Evolutionary conservation across 2,329 filamentous ascomycete genomes (phyloP), one percentile per base, ranked within the genome.

Genomic region (Beauveria scarabaeidicola): DNA sequence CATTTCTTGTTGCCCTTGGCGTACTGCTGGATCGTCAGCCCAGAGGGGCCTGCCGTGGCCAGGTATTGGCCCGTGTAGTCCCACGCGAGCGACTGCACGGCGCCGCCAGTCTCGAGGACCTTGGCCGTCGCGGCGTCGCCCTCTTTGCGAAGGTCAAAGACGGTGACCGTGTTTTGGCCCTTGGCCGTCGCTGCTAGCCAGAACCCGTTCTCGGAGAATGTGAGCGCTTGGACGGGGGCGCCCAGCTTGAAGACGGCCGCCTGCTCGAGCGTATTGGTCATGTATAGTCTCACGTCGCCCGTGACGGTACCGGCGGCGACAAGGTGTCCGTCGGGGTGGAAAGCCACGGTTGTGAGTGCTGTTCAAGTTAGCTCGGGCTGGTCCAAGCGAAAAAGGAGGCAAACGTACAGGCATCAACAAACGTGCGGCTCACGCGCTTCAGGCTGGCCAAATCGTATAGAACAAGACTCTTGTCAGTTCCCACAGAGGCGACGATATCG

Each of bases 241-340:
- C 81, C 83, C 1, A 88, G 75, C 21, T 75, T 77, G 72, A 95
- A 96, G 59, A 83, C 85, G 29, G 90, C 90, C 29, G 90, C 90
- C 64, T 85, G 81, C 62, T 87, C 83, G 41, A 91, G 88, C 0
- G 84, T 89, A 73, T 89, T 92, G 65, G 91, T 87, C 73, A 96
- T 89, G 75, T 89, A 97, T 57, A 99, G 83, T 72, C 92, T 90
- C 71, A 99, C 88, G 61, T 91, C 85, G 48, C 91, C 91, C 52
- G 88, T 81, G 10, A 77, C 77, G n/a, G 88, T 89, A 63, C 93
- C 94, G 3, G 88, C 89, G 43, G 91, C 93, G 66, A 97, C 85
- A 6, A 99, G 81, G 70, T 97, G 90, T n/a, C 94, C 94, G 69
- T 99, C 94, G 7, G 95, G 94, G 71, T 99, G 94, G 81, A 99